Percentiles rank a stretch among this genome's conserved stretches.
Evolutionary conservation across 2,329 filamentous ascomycete genomes (phyloP).

Genomic region (Diaporthe aspalathi): DNA sequence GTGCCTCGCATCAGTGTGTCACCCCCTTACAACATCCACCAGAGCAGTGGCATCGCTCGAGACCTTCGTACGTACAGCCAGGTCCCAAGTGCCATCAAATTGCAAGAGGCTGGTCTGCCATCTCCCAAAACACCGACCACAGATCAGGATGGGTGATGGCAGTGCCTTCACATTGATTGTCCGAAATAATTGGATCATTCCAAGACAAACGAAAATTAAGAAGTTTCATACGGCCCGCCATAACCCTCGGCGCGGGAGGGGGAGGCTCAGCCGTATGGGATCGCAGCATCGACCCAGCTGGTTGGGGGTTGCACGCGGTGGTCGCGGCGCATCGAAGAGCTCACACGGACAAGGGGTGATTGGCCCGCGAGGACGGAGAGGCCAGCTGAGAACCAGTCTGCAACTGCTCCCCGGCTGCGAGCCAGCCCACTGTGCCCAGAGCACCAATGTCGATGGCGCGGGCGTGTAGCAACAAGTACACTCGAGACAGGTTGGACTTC

Average conservation of each 20-base stretch:
- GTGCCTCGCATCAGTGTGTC: constrained; percentile 38
- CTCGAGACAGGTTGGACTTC: constrained; percentile 45
- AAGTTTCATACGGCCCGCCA: constrained; percentile 45
- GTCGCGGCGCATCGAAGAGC: constrained; percentile 53
- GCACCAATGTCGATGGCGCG: constrained; percentile 49
- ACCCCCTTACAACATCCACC: constrained; percentile 40
- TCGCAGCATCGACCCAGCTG: constrained; percentile 67
- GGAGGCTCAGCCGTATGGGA: constrained; percentile 52
- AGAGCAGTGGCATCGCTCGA: constrained; percentile 48
- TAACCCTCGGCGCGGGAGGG: constrained; percentile 26
- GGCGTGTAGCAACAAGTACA: constrained; percentile 46
- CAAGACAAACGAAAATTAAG: constrained; percentile 48
- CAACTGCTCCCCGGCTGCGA: constrained; percentile 37
- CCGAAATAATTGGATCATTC: constrained; percentile 41
- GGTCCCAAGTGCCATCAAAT: constrained; percentile 34
- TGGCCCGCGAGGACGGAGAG: not conserved
- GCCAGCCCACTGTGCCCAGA: constrained; percentile 42
- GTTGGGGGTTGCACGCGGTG: constrained; percentile 44
- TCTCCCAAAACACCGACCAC: constrained; percentile 32
- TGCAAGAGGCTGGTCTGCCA: constrained; percentile 31
- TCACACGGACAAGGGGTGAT: constrained; percentile 52
- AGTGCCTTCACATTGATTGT: constrained; percentile 36
- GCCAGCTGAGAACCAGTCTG: constrained; percentile 35
- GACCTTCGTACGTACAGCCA: constrained; percentile 14
- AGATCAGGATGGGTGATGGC: constrained; percentile 30